Percentiles rank a stretch among this genome's conserved stretches.
Evolutionary conservation across 1,284 basidiomycete species (phyloP).

Genomic region (Stygiomarasmius scandens): DNA sequence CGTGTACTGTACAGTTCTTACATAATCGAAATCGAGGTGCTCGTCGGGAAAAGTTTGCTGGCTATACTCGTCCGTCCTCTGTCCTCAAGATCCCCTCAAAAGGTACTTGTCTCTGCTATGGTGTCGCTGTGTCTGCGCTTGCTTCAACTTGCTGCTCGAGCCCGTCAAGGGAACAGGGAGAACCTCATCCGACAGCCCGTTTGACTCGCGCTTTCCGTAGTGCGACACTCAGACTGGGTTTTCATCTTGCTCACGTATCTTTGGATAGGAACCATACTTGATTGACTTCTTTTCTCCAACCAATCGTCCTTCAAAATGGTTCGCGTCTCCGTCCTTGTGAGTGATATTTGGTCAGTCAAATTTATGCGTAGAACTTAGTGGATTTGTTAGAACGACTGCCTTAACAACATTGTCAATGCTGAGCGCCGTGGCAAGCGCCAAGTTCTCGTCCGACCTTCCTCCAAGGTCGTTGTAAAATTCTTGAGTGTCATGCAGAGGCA

Average conservation of each 20-base stretch:
- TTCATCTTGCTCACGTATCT: slow-evolving; percentile 34
- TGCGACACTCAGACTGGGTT: slow-evolving; percentile 81
- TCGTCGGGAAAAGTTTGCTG: too few relatives aligned
- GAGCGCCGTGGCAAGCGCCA: slow-evolving; percentile 98
- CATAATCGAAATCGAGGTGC: too few relatives aligned
- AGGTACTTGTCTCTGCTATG: slow-evolving; percentile 4
- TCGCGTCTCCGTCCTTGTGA: slow-evolving; percentile 81
- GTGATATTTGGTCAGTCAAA: slow-evolving; percentile 30
- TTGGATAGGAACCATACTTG: slow-evolving; percentile 21
- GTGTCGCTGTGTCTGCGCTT: slow-evolving; percentile 8
- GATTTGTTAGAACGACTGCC: slow-evolving; percentile 74
- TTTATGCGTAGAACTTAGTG: slow-evolving; percentile 11
- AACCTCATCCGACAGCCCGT: slow-evolving; percentile 45
- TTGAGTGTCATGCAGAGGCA: slow-evolving; percentile 97
- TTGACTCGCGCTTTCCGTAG: slow-evolving; percentile 80
- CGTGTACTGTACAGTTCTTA: too few relatives aligned
- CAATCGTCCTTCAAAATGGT: slow-evolving; percentile 63
- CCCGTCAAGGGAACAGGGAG: not conserved
- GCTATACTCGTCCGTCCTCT: not conserved
- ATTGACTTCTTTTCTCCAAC: slow-evolving; percentile 11
- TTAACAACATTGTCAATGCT: slow-evolving; percentile 98
- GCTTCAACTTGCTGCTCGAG: slow-evolving; percentile 2
- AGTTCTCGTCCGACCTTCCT: slow-evolving; percentile 93
- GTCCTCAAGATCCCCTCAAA: slow-evolving; percentile 14
- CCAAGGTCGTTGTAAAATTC: slow-evolving; percentile 96